Percentiles rank a stretch among this genome's conserved stretches.
phyloP scores from a whole-genome alignment of 108 stramenopile species.

The Cyclostephanos tholiformis region DNA sequence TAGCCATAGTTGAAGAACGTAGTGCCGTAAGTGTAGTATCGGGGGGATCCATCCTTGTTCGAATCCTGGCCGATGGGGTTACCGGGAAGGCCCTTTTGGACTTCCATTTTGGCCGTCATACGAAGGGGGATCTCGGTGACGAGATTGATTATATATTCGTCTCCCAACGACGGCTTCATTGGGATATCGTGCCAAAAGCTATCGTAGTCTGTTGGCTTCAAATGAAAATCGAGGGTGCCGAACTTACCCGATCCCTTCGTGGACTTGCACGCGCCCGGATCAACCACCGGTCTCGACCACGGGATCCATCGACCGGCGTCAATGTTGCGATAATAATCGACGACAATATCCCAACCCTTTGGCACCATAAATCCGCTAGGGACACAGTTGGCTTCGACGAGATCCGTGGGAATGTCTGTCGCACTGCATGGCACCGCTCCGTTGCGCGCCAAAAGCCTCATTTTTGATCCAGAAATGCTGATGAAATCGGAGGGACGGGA shows the following conservation, averaged over 20 bases:
- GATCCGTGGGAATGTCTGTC: slow-evolving; percentile 92
- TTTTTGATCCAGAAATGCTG: slow-evolving; percentile 94
- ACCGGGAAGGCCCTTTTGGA: slow-evolving; percentile 70
- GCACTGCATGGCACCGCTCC: slow-evolving; percentile 93
- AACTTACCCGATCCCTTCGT: slow-evolving; percentile 64
- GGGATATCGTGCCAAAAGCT: slow-evolving; percentile 96
- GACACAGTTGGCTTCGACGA: slow-evolving; percentile 95
- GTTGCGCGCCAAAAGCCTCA: slow-evolving; percentile 92
- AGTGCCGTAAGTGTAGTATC: slow-evolving; percentile 96
- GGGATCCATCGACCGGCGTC: slow-evolving; percentile 91
- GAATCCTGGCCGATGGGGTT: slow-evolving; percentile 89
- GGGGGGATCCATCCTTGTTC: slow-evolving; percentile 91
- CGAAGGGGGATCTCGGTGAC: slow-evolving; percentile 96
- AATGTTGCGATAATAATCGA: slow-evolving; percentile 97
- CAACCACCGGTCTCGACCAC: slow-evolving; percentile 84
- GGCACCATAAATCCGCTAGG: slow-evolving; percentile 99
- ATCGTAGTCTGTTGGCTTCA: slow-evolving; percentile 57
- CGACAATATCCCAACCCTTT: slow-evolving; percentile 97
- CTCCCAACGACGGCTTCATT: slow-evolving; percentile 54
- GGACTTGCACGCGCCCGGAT: slow-evolving; percentile 54
- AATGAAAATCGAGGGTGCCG: slow-evolving; percentile 71
- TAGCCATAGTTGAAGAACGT: slow-evolving; percentile 99
- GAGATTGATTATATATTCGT: slow-evolving; percentile 71
- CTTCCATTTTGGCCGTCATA: slow-evolving; percentile 98
- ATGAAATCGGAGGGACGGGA: slow-evolving; percentile 94